phyloP scores from a whole-genome alignment of 805 yeast genomes.

The Metschnikowia anglica region DNA sequence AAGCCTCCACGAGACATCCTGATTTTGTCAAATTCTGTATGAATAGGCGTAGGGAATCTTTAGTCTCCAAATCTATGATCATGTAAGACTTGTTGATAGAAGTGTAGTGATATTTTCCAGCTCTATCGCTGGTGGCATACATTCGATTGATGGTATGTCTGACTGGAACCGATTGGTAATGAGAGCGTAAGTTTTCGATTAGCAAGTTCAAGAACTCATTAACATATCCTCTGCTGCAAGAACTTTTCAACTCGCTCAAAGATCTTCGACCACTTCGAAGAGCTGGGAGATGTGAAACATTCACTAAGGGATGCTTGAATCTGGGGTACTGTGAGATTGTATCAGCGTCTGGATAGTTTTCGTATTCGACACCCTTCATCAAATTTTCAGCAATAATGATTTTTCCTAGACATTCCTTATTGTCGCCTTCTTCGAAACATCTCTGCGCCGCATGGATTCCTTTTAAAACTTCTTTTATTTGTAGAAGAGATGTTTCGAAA shows the following conservation, averaged over 20 bases:
- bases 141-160: constrained; percentile 54
- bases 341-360: constrained; percentile 21
- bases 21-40: constrained; percentile 60
- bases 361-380: constrained; percentile 45
- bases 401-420: constrained; percentile 54
- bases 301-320: constrained; percentile 34
- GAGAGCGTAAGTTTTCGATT: constrained; percentile 59
- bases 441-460: constrained; percentile 43
- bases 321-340: constrained; percentile 21
- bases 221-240: constrained; percentile 68
- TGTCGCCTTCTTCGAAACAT: constrained; percentile 44
- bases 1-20: constrained; percentile 60
- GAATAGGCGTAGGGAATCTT: constrained; percentile 43
- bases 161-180: constrained; percentile 49
- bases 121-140: constrained; percentile 26
- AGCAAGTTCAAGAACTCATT: constrained; percentile 55
- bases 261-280: constrained; percentile 50
- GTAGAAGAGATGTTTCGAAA: constrained; percentile 61
- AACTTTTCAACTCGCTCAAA: constrained; percentile 54
- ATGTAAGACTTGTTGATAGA: constrained; percentile 37
- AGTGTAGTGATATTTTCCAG: constrained; percentile 21
- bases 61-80: constrained; percentile 39
- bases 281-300: constrained; percentile 50
- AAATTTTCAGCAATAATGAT: constrained; percentile 58
- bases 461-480: constrained; percentile 42